A percentile compares a stretch with the other conserved stretches of the same genome.
These are phyloP conservation scores for Pugionium dolabratum DNA, from an alignment of 345 rosid genomes.

Conservation along the genomic window DNA sequence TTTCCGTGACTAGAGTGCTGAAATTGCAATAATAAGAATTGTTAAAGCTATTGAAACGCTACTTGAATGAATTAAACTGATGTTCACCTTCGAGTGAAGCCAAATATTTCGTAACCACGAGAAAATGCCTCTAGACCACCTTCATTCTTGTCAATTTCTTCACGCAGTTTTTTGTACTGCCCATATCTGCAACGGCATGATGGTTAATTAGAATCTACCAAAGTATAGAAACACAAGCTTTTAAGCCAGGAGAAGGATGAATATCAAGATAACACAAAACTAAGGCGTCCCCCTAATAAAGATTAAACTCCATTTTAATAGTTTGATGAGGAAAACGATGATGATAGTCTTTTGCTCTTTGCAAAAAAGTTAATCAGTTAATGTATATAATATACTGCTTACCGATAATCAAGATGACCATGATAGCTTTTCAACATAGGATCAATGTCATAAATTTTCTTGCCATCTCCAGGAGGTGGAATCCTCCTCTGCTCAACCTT, in stretches of 20 bases:
- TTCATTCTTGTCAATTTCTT: constrained; percentile 71
- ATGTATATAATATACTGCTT: not conserved
- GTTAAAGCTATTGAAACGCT: not conserved
- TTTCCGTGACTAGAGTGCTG: constrained; percentile 7
- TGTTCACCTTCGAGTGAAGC: constrained; percentile 74
- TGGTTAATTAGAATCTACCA: constrained; percentile 16
- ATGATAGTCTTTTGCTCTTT: constrained; percentile 17
- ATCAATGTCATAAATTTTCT: constrained; percentile 85
- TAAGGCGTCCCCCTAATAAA: not conserved
- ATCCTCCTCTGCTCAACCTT: constrained; percentile 42
- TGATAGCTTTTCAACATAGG: constrained; percentile 57
- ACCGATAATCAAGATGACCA: constrained; percentile 89
- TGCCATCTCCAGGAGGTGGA: constrained; percentile 78
- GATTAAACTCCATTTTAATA: not conserved
- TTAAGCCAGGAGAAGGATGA: not conserved
- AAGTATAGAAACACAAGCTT: constrained; percentile 1
- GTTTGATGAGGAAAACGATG: not conserved
- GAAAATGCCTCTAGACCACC: constrained; percentile 93
- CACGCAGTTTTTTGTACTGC: constrained; percentile 67
- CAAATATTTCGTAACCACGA: constrained; percentile 90
- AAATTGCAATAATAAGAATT: not conserved
- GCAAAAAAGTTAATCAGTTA: constrained; percentile 16
- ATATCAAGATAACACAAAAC: constrained; percentile 2
- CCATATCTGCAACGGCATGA: constrained; percentile 52
- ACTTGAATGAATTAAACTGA: not conserved